Evolutionary conservation across 345 rosid genomes (phyloP).

Genomic region (Passiflora organensis): DNA sequence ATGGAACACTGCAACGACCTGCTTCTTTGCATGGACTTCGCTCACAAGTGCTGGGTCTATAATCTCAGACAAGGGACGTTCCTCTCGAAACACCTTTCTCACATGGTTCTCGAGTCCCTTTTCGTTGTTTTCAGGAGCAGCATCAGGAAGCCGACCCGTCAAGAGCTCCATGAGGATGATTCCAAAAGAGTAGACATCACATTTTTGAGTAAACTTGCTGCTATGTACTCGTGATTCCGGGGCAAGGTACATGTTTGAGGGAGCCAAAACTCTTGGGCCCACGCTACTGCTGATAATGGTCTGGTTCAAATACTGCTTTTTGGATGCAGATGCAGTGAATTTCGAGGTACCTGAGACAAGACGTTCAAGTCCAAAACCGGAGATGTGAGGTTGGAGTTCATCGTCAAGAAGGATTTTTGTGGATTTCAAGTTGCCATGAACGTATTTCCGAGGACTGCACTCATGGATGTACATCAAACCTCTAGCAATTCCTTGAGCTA

Average conservation of each 20-base stretch:
- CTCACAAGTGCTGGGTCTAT: slow-evolving; percentile 58
- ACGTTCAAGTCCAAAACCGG: slow-evolving; percentile 68
- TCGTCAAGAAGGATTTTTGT: slow-evolving; percentile 81
- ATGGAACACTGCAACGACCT: slow-evolving; percentile 61
- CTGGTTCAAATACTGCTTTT: slow-evolving; percentile 39
- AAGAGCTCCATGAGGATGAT: slow-evolving; percentile 78
- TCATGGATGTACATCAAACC: slow-evolving; percentile 84
- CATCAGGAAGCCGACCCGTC: slow-evolving; percentile 59
- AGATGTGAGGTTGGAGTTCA: slow-evolving; percentile 72
- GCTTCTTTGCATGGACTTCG: slow-evolving; percentile 62
- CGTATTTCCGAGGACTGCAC: slow-evolving; percentile 59
- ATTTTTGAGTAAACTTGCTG: slow-evolving; percentile 70
- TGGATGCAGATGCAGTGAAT: slow-evolving; percentile 36
- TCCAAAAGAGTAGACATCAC: slow-evolving; percentile 86
- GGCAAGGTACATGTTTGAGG: slow-evolving; percentile 54
- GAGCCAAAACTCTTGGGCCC: slow-evolving; percentile 45
- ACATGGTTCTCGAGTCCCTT: slow-evolving; percentile 59
- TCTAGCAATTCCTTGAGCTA: slow-evolving; percentile 86
- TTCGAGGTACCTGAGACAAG: slow-evolving; percentile 44
- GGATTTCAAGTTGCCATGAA: slow-evolving; percentile 78
- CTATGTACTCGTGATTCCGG: slow-evolving; percentile 71
- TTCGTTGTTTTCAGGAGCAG: slow-evolving; percentile 51
- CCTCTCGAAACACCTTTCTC: slow-evolving; percentile 64
- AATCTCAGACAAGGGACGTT: slow-evolving; percentile 61
- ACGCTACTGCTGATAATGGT: slow-evolving; percentile 30